These are phyloP conservation scores for Populus davidiana DNA, from an alignment of 345 rosid species.

Conservation along the genomic window DNA sequence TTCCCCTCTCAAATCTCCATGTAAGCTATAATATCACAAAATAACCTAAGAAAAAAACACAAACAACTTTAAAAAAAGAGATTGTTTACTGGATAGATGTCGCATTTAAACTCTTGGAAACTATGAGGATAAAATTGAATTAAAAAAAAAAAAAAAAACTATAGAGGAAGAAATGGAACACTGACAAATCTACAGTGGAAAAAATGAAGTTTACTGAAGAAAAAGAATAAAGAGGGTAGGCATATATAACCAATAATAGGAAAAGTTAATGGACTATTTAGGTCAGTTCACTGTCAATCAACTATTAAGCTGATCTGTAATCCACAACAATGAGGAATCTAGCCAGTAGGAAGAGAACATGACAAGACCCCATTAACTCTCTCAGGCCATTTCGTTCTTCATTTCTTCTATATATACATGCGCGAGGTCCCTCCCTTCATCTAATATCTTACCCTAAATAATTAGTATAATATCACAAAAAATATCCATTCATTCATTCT, in stretches of 20 bases:
- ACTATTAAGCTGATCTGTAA: constrained; percentile 21
- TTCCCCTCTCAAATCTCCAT: too few species aligned
- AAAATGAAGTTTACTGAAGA: not conserved
- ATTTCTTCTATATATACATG: not conserved
- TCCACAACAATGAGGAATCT: constrained; percentile 18
- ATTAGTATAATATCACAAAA: not conserved
- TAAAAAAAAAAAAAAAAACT: too few species aligned
- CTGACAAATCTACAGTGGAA: too few species aligned
- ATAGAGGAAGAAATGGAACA: too few species aligned
- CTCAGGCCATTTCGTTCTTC: not conserved
- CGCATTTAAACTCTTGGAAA: not conserved
- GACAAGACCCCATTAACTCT: constrained; percentile 10
- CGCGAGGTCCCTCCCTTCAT: not conserved
- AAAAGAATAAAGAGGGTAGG: not conserved
- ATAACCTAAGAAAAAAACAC: too few species aligned
- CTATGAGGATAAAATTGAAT: not conserved
- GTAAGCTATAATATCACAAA: too few species aligned
- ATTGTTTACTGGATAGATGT: too few species aligned
- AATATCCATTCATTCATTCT: not conserved
- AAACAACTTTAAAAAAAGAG: too few species aligned
- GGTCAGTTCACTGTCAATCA: not conserved
- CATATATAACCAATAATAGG: not conserved
- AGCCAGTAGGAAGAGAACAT: not conserved
- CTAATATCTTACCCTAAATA: not conserved
- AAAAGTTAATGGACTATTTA: not conserved